Evolutionary conservation across 1,139 yeast species (phyloP).

Genomic region (Suhomyces kunorum): DNA sequence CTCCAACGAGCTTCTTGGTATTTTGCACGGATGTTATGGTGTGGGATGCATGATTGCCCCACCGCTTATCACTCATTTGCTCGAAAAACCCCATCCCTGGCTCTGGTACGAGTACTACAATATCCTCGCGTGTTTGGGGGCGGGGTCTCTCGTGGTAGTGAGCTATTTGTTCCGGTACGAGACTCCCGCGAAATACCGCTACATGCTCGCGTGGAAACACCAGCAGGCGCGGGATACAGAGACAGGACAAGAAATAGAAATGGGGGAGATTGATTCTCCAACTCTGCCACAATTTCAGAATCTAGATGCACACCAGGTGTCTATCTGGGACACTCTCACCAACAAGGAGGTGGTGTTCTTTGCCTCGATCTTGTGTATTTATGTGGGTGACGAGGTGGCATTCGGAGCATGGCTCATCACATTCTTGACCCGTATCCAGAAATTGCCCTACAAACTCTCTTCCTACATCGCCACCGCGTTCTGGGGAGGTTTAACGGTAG

Average conservation of each 20-base stretch:
- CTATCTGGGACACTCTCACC: conserved; percentile 36
- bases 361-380: conserved; percentile 54
- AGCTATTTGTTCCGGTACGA: conserved; percentile 49
- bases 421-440: conserved; percentile 53
- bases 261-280: no score
- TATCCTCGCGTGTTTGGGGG: conserved; percentile 32
- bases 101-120: conserved; percentile 50
- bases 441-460: conserved; percentile 45
- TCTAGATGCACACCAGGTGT: conserved; percentile 20
- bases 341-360: conserved; percentile 50
- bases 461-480: conserved; percentile 63
- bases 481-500: conserved; percentile 67
- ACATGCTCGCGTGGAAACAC: conserved; percentile 23
- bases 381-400: conserved; percentile 69
- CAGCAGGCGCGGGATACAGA: conserved; percentile 11
- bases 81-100: conserved; percentile 42
- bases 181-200: conserved; percentile 55
- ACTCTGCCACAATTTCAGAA: no score
- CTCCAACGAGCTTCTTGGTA: conserved; percentile 64
- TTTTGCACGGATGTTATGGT: conserved; percentile 69
- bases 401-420: conserved; percentile 71
- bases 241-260: no score
- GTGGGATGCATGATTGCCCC: conserved; percentile 70
- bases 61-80: conserved; percentile 49
- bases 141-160: conserved; percentile 24